Conservation (phyloP, 2,329 filamentous ascomycete genomes). For the Aspergillus pseudotamarii region DNA sequence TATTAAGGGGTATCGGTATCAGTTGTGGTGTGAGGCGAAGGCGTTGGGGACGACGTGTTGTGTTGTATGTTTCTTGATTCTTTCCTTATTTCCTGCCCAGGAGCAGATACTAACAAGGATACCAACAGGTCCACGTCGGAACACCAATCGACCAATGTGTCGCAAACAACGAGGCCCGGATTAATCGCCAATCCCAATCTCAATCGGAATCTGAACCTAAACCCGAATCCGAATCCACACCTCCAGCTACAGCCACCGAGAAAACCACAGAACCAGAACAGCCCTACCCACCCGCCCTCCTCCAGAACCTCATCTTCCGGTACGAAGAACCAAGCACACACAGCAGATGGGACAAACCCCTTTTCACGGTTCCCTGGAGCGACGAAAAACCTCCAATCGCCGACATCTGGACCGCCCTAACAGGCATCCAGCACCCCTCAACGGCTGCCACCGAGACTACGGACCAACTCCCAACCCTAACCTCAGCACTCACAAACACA, state of each 20-base stretch:
- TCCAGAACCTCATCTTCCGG: conserved; percentile 66
- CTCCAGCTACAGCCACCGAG: background rate
- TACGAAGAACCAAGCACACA: conserved; percentile 70
- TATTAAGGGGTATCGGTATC: conserved; percentile 69
- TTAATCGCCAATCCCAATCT: conserved; percentile 22
- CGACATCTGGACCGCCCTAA: conserved; percentile 63
- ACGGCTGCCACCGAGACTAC: conserved; percentile 15
- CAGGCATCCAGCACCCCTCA: conserved; percentile 39
- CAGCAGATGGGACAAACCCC: conserved; percentile 66
- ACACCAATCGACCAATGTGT: conserved; percentile 59
- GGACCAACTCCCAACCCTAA: conserved; percentile 10
- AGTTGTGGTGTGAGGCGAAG: conserved; percentile 69
- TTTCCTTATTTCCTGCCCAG: background rate
- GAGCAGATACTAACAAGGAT: background rate
- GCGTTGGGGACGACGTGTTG: conserved; percentile 63
- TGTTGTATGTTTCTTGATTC: conserved; percentile 51
- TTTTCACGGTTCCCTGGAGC: conserved; percentile 63
- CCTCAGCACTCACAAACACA: conserved; percentile 22
- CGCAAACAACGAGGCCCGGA: conserved; percentile 53
- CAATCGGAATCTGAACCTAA: background rate
- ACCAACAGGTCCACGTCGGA: conserved; percentile 57
- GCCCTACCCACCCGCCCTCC: conserved; percentile 57
- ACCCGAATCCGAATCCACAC: too few species aligned
- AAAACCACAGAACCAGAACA: conserved; percentile 29
- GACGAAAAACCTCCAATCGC: conserved; percentile 59